These are phyloP conservation scores for Pseudogymnoascus sp. DNA, from an alignment of 2,329 filamentous ascomycete species.

Conservation along the genomic window DNA sequence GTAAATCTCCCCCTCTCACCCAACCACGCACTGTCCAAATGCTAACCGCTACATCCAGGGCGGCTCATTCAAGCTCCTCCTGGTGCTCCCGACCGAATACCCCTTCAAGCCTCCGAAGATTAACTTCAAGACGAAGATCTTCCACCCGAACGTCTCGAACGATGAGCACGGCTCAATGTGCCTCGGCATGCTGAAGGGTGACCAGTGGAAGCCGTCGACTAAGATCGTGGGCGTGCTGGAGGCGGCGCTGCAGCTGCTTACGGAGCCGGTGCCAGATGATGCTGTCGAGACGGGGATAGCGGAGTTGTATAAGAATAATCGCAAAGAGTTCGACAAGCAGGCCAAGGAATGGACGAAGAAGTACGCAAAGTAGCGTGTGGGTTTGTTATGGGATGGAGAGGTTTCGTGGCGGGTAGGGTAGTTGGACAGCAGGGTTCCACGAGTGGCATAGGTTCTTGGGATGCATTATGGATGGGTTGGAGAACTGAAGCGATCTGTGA, in stretches of 20 bases:
- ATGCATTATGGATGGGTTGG: not conserved
- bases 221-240: conserved; percentile 58
- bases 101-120: conserved; percentile 67
- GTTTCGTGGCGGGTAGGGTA: not conserved
- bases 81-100: conserved; percentile 62
- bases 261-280: conserved; percentile 64
- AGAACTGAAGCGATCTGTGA: not conserved
- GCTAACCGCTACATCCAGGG: conserved; percentile 33
- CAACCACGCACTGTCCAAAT: not conserved
- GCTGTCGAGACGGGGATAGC: conserved; percentile 62
- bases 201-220: conserved; percentile 68
- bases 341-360: conserved; percentile 62
- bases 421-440: not conserved
- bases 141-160: conserved; percentile 69
- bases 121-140: conserved; percentile 65
- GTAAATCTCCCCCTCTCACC: conserved; percentile 37
- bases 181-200: conserved; percentile 60
- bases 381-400: not conserved
- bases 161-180: conserved; percentile 70
- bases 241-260: conserved; percentile 56
- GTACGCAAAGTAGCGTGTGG: conserved; percentile 41
- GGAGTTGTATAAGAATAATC: conserved; percentile 60
- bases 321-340: conserved; percentile 54
- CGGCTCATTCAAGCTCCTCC: conserved; percentile 58
- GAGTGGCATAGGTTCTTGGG: not conserved